phyloP scores from a whole-genome alignment of 257 asterid genomes.

The Leptodermis oblonga region DNA sequence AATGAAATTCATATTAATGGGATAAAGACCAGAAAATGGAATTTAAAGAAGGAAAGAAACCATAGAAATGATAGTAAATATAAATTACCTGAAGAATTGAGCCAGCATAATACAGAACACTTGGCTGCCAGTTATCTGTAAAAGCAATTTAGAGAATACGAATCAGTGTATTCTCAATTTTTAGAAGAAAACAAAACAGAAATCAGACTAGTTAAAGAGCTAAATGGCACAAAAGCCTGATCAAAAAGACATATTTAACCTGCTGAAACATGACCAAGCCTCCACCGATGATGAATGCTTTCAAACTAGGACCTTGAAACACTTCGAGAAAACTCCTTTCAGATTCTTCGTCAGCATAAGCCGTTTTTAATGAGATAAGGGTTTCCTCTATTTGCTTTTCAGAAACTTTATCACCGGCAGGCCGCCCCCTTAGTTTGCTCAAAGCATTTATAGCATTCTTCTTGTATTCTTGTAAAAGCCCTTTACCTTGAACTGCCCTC shows the following conservation, averaged over 20 bases:
- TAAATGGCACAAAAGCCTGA: neutral
- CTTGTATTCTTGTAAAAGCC: constrained; percentile 67
- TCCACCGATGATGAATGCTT: constrained; percentile 93
- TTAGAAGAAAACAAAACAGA: neutral
- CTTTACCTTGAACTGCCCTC: constrained; percentile 91
- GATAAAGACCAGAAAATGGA: constrained; percentile 1
- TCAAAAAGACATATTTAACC: constrained; percentile 35
- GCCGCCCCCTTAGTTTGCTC: constrained; percentile 74
- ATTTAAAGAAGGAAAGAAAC: neutral
- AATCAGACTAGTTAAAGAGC: neutral
- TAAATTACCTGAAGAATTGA: constrained; percentile 84
- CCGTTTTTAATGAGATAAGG: constrained; percentile 61
- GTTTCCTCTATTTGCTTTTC: constrained; percentile 82
- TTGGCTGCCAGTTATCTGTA: constrained; percentile 95
- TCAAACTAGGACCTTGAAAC: constrained; percentile 83
- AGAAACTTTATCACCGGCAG: constrained; percentile 57
- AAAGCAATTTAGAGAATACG: constrained; percentile 1
- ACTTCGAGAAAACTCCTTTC: constrained; percentile 70
- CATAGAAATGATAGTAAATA: neutral
- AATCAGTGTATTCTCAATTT: neutral
- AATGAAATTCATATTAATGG: constrained; percentile 14
- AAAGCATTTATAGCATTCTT: constrained; percentile 75
- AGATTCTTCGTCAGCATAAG: constrained; percentile 63
- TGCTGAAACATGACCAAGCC: constrained; percentile 98
- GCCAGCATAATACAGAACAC: constrained; percentile 95